A percentile compares a stretch with the other conserved stretches of the same genome.
Evolutionary conservation across 1,284 basidiomycete genomes (phyloP).

Genomic region (Cutaneotrichosporon sp.): DNA sequence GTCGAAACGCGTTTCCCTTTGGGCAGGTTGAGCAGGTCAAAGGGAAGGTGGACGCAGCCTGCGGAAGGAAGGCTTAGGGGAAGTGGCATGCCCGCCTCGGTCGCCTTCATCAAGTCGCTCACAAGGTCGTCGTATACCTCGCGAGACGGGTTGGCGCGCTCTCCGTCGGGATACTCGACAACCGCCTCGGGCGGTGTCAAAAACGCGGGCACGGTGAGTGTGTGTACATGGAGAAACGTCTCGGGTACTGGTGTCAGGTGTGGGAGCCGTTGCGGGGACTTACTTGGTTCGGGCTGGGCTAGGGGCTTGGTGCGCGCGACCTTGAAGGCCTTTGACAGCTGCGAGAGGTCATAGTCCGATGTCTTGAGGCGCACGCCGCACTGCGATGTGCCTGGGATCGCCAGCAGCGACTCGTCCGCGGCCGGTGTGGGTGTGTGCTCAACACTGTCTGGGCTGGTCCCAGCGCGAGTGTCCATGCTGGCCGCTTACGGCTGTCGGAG

Average conservation of each 20-base stretch:
- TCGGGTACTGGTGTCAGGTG: not conserved
- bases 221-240: conserved; percentile 31
- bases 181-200: conserved; percentile 13
- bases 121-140: conserved; percentile 3
- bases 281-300: not conserved
- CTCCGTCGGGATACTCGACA: conserved; percentile 4
- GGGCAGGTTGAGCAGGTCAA: not conserved
- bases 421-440: too few relatives aligned
- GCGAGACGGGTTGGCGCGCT: conserved; percentile 3
- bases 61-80: conserved; percentile 2
- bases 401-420: too few relatives aligned
- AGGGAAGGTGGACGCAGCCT: conserved; percentile 3
- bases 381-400: not conserved
- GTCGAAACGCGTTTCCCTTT: not conserved
- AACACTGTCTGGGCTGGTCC: too few relatives aligned
- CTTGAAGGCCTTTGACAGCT: conserved; percentile 4
- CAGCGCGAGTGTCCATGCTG: too few relatives aligned
- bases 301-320: not conserved
- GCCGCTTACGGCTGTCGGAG: too few relatives aligned
- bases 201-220: conserved; percentile 27
- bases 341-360: conserved; percentile 11
- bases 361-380: not conserved
- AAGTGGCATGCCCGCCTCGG: conserved; percentile 4
- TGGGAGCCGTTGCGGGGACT: not conserved
- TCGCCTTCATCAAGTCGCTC: not conserved